Evolutionary conservation across 495 filamentous ascomycete genomes (phyloP), one percentile per base, ranked within the genome.

Genomic region (Tuber microsphaerosporum): DNA sequence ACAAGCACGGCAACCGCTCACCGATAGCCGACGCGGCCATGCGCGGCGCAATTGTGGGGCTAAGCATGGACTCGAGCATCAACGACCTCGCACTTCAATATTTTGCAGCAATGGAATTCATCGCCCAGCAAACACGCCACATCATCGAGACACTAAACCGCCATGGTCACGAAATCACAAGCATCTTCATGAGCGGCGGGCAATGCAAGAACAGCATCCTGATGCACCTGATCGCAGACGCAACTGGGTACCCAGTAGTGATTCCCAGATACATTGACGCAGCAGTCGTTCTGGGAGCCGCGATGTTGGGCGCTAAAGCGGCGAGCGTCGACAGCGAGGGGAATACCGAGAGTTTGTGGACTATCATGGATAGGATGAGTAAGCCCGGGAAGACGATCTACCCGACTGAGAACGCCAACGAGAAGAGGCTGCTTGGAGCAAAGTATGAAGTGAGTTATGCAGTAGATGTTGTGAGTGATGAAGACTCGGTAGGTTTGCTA

Each of bases 141-240:
- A 99, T 99, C 81, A 88, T 98, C 76, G 92, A 96, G 81, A 88
- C 92, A 7, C 96, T 98, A 92, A 98, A 97, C 85, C 84, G 86
- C 20, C 85, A 91, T 20, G 94, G 94, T 45, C 95, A 98, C 83
- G 84, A 86, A 69, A 94, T 98, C 84, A 88, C 86, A 69, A 94
- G 92, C 71, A 97, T 99, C 84, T 99, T 97, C 88, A 97, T 99
- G 95, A 96, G 92, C 26, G 95, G 95, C 75, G 94, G 92, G 37
- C 95, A 97, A 82, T 99, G 95, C 86, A 94, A 97, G 84, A 99
- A 99, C 83, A 88, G 90, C 41, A 91, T 99, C 73, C 86, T 99
- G 42, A 94, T 98, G 88, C 86, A 89, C 26, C 90, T 98, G 46
- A 93, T 98, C 74, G 94, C 95, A 7, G 93, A 94, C 10, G 93